A percentile compares a stretch with the other conserved stretches of the same genome.
Conservation (phyloP, 2,329 filamentous ascomycete species). For the Balansia obtecta region DNA sequence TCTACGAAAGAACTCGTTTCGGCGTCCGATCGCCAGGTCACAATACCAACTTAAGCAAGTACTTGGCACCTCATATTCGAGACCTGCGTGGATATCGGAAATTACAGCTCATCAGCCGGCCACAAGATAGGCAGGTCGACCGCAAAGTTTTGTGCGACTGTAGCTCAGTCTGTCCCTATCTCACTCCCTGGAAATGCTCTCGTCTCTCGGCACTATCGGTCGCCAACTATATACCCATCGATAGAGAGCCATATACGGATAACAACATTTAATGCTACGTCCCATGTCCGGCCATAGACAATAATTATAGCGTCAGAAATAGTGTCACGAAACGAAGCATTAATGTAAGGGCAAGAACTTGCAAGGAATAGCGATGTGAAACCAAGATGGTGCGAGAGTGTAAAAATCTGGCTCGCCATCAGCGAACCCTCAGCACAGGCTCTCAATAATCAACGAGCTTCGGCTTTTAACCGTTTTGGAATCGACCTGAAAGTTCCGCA, state of each 20-base stretch:
- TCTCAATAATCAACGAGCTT: constrained; percentile 32
- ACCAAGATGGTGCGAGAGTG: constrained; percentile 26
- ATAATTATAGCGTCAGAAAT: constrained; percentile 12
- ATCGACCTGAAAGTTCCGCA: constrained; percentile 29
- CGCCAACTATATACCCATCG: not conserved
- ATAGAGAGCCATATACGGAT: not conserved
- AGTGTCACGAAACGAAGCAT: no score
- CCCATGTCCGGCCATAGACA: constrained; percentile 8
- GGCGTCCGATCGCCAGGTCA: no score
- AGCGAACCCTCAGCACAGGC: constrained; percentile 39
- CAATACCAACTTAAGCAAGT: no score
- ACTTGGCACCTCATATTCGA: no score
- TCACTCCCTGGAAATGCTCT: no score
- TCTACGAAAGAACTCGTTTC: no score
- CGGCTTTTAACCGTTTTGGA: constrained; percentile 30
- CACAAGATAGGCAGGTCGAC: not conserved
- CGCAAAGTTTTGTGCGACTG: not conserved
- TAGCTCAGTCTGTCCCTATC: not conserved
- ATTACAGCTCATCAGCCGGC: not conserved
- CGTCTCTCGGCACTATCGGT: not conserved
- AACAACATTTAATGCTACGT: not conserved
- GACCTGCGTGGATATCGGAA: no score
- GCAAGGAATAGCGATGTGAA: constrained; percentile 17
- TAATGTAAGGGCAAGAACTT: constrained; percentile 3
- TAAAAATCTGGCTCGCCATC: constrained; percentile 36